Percentiles rank a stretch among this genome's conserved stretches.
Conservation (phyloP, 495 filamentous ascomycete species). For the Aspergillus haitiensis region DNA sequence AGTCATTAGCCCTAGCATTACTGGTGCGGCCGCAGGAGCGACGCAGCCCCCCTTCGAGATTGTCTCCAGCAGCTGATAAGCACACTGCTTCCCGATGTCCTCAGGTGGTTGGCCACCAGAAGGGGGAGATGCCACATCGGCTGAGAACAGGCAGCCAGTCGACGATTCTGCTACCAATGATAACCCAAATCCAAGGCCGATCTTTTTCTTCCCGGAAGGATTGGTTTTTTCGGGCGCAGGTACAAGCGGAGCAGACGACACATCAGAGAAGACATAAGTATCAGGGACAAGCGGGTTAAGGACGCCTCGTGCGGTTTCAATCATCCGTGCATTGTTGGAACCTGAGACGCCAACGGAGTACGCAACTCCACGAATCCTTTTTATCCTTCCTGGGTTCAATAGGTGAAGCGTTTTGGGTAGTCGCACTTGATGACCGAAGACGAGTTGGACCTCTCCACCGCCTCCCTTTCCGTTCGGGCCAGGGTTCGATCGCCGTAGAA, state of each 20-base stretch:
- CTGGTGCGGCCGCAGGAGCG: constrained; percentile 62
- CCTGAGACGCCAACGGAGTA: constrained; percentile 87
- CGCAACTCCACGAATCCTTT: constrained; percentile 86
- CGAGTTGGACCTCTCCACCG: constrained; percentile 86
- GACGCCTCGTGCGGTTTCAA: constrained; percentile 81
- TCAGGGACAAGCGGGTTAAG: constrained; percentile 83
- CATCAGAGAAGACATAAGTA: constrained; percentile 80
- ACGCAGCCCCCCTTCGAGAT: constrained; percentile 83
- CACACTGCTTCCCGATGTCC: constrained; percentile 83
- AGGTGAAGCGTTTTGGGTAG: constrained; percentile 90
- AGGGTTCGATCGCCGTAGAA: constrained; percentile 74
- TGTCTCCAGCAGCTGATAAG: constrained; percentile 82
- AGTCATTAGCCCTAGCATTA: constrained; percentile 85
- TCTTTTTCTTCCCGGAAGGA: constrained; percentile 62
- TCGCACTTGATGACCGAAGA: constrained; percentile 88
- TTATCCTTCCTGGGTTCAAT: constrained; percentile 82
- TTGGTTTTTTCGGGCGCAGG: constrained; percentile 60
- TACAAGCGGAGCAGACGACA: constrained; percentile 70
- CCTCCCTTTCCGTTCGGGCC: constrained; percentile 72
- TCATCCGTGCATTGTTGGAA: constrained; percentile 93
- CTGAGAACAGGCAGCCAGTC: constrained; percentile 78
- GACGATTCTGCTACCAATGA: constrained; percentile 89
- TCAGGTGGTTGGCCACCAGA: constrained; percentile 81
- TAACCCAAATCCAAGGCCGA: constrained; percentile 85
- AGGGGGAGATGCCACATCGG: constrained; percentile 80